Base-by-base conservation (phyloP, 2,329 filamentous ascomycete genomes). In the Penicillium sp. region DNA sequence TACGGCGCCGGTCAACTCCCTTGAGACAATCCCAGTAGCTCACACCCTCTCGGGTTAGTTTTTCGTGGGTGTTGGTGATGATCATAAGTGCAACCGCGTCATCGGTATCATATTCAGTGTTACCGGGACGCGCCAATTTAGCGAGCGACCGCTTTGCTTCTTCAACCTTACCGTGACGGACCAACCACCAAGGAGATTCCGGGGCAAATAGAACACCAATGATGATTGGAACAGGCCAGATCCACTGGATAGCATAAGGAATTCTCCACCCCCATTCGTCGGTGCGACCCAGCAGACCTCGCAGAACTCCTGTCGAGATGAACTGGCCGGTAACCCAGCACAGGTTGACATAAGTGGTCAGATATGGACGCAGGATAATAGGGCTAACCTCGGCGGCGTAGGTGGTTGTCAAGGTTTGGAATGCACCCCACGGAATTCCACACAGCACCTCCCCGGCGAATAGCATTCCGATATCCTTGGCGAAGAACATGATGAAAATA, bases 401-500 rank as follows among this genome's bases (percentile, higher is more conserved):
- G 35, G 35, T 39, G n/a, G 35, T 39, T 39, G 35, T 39, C 35
- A 39, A 19, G 8, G 35, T 39, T 19, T 39, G 35, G 4, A 39
- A 39, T 1, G n/a, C 35, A 19, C 35, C 35, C 35, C 35, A 39
- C 11, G 35, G 35, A n/a, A 39, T 39, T 39, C 35, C 35, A 19
- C 35, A 39, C 9, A 39, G 35, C 4, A 39, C 35, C 35, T 39
- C 35, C 16, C 35, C 35, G 2, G 35, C 35, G 6, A 39, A 39
- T 19, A 39, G 35, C 35, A 39, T 39, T 19, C 35, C 35, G 7
- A 39, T 39, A 39, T 39, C 8, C 3, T 39, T 39, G 35, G 35
- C 35, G 6, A 78, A 80, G 69, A 81, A 81, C 62, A 78, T 76
- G 44, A 82, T 71, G 26, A 78, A 74, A 25, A 78, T 78, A 37